Base-by-base conservation (phyloP, 2,329 filamentous ascomycete genomes). In the Elsinoe perseae region DNA sequence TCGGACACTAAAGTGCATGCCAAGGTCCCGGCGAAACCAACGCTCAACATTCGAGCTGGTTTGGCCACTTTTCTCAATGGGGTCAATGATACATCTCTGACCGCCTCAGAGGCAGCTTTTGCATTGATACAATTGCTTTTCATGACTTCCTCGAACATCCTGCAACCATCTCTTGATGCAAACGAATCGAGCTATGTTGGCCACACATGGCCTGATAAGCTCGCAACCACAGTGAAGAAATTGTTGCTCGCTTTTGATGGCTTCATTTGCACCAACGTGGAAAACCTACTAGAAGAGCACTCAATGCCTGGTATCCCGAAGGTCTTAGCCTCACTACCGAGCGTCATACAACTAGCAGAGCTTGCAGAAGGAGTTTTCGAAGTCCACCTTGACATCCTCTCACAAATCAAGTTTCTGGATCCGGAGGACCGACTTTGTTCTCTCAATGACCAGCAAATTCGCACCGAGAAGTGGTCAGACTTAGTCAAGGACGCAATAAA, bases 381-480 rank as follows among this genome's bases (percentile, higher is more conserved):
- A 66, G 69, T 87, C 28, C 84, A 87, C 63, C 73, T 87, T 4
- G 84, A 87, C 63, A 73, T 85, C 7, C 85, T 82, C 65, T 78
- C 78, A 4, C 70, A 79, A n/a, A 81, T 85, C 62, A 84, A 80
- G 50, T 79, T 79, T 60, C 77, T 81, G 0, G 77, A 77, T 61
- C 84, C 78, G 61, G 76, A 80, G 21, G 75, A 81, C 4, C 75
- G 80, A 57, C 63, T 69, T 27, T 72, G 71, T 4, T 80, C 75
- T n/a, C 74, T 78, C 32, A 64, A 72, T 3, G 60, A 76, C 7
- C 82, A 85, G 63, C 76, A 75, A 54, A 79, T 84, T 64, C 77
- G 83, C 12, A 68, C 86, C 7, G 71, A 75, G 44, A 73, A 82
- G 60, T 87, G 84, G 84, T 73, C 77, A 30, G 70, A 74, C 27